Percentiles rank a stretch among this genome's conserved stretches.
Evolutionary conservation across 805 yeast genomes (phyloP).

Genomic region (Suhomyces canberraensis): DNA sequence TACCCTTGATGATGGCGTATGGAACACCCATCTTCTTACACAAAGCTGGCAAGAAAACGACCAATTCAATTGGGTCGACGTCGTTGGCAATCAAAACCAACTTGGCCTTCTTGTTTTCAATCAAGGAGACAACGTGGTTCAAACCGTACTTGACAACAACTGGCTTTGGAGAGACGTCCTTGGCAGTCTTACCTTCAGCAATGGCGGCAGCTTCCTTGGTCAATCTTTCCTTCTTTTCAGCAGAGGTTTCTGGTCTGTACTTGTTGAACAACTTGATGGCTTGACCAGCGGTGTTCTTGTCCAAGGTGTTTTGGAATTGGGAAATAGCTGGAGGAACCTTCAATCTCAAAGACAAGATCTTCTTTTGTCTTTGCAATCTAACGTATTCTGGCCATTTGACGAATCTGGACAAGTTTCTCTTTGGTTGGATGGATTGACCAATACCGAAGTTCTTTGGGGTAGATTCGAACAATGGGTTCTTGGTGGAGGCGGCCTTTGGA

Average conservation of each 20-base stretch:
- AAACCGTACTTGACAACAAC: slow-evolving; percentile 96
- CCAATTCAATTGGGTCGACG: slow-evolving; percentile 98
- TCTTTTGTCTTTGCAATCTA: slow-evolving; percentile 98
- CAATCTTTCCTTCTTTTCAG: slow-evolving; percentile 98
- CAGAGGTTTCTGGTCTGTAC: slow-evolving; percentile 97
- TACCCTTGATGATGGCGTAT: slow-evolving; percentile 96
- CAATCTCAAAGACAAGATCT: slow-evolving; percentile 90
- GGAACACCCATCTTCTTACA: slow-evolving; percentile 99
- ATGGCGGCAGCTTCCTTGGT: slow-evolving; percentile 98
- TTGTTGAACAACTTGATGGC: slow-evolving; percentile 96
- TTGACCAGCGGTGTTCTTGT: slow-evolving; percentile 98
- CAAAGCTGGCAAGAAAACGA: slow-evolving; percentile 95
- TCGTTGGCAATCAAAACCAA: slow-evolving; percentile 97
- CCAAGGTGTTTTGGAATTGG: slow-evolving; percentile 93
- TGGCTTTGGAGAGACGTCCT: slow-evolving; percentile 96
- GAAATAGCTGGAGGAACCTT: slow-evolving; percentile 99
- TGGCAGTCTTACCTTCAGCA: slow-evolving; percentile 96
- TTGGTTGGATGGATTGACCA: slow-evolving; percentile 95
- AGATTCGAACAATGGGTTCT: slow-evolving; percentile 87
- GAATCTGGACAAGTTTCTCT: slow-evolving; percentile 93
- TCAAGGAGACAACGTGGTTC: slow-evolving; percentile 95
- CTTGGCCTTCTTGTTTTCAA: slow-evolving; percentile 98
- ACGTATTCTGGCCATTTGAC: slow-evolving; percentile 99
- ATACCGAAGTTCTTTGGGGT: slow-evolving; percentile 93
- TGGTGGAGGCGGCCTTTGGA: slow-evolving; percentile 30